These are phyloP conservation scores for Lichenothelia convexa DNA, from an alignment of 495 filamentous ascomycete species.

Conservation along the genomic window DNA sequence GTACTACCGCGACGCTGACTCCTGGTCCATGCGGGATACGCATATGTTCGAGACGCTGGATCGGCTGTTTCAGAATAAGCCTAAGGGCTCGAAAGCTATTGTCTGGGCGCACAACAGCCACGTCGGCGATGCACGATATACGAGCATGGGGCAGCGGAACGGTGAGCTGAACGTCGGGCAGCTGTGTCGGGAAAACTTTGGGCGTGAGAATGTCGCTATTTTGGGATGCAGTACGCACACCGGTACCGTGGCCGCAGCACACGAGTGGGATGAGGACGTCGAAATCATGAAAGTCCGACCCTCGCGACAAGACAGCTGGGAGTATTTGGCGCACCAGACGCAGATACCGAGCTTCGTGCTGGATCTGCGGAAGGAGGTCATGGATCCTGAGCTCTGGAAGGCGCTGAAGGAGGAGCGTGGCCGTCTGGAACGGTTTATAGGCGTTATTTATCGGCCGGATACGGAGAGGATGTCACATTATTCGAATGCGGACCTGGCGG, in stretches of 20 bases:
- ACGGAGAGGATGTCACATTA: slow-evolving; percentile 38
- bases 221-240: slow-evolving; percentile 35
- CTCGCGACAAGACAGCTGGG: slow-evolving; percentile 27
- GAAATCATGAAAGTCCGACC: slow-evolving; percentile 30
- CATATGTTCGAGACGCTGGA: slow-evolving; percentile 40
- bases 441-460: slow-evolving; percentile 39
- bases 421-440: slow-evolving; percentile 36
- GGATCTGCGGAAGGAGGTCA: slow-evolving; percentile 27
- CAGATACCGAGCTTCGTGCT: slow-evolving; percentile 29
- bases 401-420: slow-evolving; percentile 25
- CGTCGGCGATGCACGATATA: slow-evolving; percentile 38
- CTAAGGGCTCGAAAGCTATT: slow-evolving; percentile 29
- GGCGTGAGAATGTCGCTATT: slow-evolving; percentile 29
- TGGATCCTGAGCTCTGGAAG: slow-evolving; percentile 21
- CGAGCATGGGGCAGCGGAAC: slow-evolving; percentile 31
- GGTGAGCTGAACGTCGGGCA: slow-evolving; percentile 39
- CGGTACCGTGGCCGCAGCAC: slow-evolving; percentile 38
- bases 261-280: slow-evolving; percentile 40
- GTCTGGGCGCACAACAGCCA: slow-evolving; percentile 47
- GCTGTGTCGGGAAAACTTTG: slow-evolving; percentile 32
- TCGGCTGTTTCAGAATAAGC: slow-evolving; percentile 28
- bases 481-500: slow-evolving; percentile 30
- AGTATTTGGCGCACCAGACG: slow-evolving; percentile 27
- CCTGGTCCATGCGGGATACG: slow-evolving; percentile 38
- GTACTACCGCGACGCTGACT: slow-evolving; percentile 36